These are phyloP conservation scores for Logfia minima DNA, from an alignment of 129 eudicot species.

Conservation along the genomic window DNA sequence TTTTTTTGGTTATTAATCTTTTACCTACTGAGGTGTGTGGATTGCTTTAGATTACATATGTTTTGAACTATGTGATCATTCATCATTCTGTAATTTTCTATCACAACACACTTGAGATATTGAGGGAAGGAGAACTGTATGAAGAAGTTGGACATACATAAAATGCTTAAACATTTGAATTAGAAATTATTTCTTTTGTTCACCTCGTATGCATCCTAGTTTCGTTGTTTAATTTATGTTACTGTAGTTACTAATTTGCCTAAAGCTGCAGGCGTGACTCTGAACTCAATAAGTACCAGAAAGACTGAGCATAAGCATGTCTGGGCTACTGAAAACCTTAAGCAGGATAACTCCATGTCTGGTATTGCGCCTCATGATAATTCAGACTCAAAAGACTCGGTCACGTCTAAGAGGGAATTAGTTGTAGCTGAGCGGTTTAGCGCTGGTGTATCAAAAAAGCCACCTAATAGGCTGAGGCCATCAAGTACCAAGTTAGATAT, in stretches of 20 bases:
- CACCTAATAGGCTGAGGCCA: constrained; percentile 44
- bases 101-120: not conserved
- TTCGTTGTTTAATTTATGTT: constrained; percentile 8
- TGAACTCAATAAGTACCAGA: constrained; percentile 35
- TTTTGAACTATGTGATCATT: not conserved
- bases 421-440: constrained; percentile 14
- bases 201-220: not conserved
- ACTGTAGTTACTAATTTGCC: constrained; percentile 9
- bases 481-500: constrained; percentile 43
- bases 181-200: not conserved
- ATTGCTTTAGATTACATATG: not conserved
- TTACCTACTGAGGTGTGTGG: not conserved
- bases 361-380: not conserved
- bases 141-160: not conserved
- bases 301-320: constrained; percentile 45
- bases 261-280: constrained; percentile 66
- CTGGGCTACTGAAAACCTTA: constrained; percentile 38
- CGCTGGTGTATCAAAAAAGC: constrained; percentile 26
- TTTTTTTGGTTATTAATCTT: not conserved
- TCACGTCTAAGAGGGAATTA: constrained; percentile 50
- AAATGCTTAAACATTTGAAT: not conserved
- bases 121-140: constrained; percentile 7
- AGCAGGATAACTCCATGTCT: constrained; percentile 23
- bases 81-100: not conserved
- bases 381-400: constrained; percentile 40